Evolutionary conservation across 2,329 filamentous ascomycete genomes (phyloP).

Genomic region (Colletotrichum sp.): DNA sequence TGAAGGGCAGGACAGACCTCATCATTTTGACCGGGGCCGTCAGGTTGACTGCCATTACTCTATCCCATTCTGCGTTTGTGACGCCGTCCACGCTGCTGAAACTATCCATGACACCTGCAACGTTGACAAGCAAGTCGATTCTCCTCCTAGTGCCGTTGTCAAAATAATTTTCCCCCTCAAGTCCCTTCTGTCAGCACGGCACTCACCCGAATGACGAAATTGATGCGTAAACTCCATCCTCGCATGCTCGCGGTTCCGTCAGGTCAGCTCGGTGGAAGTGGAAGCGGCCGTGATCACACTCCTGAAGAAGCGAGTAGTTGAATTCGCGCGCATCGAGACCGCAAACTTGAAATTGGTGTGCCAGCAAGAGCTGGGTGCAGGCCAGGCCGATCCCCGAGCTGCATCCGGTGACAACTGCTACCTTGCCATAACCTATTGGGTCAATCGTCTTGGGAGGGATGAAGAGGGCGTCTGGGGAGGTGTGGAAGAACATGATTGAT

Average conservation of each 20-base stretch:
- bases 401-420: slow-evolving; percentile 35
- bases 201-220: slow-evolving; percentile 1
- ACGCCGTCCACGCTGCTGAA: slow-evolving; percentile 42
- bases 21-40: slow-evolving; percentile 49
- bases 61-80: slow-evolving; percentile 42
- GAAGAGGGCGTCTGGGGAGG: slow-evolving; percentile 26
- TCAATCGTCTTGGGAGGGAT: slow-evolving; percentile 27
- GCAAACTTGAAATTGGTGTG: slow-evolving; percentile 9
- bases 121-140: slow-evolving; percentile 49
- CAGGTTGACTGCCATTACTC: slow-evolving; percentile 44
- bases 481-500: slow-evolving; percentile 29
- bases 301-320: slow-evolving; percentile 25
- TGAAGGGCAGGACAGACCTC: slow-evolving; percentile 44
- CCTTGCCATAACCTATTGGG: slow-evolving; percentile 21
- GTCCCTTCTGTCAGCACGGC: not conserved
- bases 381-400: slow-evolving; percentile 37
- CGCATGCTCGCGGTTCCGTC: slow-evolving; percentile 29
- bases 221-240: slow-evolving; percentile 20
- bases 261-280: slow-evolving; percentile 39
- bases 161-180: not conserved
- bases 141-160: slow-evolving; percentile 12
- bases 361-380: slow-evolving; percentile 33
- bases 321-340: not conserved
- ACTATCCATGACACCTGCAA: slow-evolving; percentile 48
- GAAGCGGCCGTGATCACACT: slow-evolving; percentile 30